Percentiles rank a stretch among this genome's conserved stretches.
Evolutionary conservation across 1,284 basidiomycete genomes (phyloP).

Genomic region (Ceratobasidium theobromae): DNA sequence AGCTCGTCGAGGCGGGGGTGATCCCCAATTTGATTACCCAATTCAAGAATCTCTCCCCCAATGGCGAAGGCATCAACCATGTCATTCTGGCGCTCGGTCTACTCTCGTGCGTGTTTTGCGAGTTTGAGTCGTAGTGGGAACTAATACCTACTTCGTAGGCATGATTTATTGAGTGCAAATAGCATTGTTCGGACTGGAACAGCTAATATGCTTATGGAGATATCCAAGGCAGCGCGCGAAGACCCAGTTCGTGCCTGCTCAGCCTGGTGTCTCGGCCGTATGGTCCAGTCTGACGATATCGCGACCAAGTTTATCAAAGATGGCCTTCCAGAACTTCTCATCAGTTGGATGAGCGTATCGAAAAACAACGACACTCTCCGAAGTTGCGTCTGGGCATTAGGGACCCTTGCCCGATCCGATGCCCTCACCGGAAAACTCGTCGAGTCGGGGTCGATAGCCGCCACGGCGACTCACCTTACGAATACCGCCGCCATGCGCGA

Average conservation of each 20-base stretch:
- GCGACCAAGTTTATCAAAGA: slow-evolving; percentile 24
- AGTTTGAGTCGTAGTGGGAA: too few species aligned
- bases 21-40: slow-evolving; percentile 32
- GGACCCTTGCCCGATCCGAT: slow-evolving; percentile 16
- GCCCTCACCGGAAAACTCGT: slow-evolving; percentile 15
- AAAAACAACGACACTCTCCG: slow-evolving; percentile 9
- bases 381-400: slow-evolving; percentile 20
- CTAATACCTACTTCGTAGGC: slow-evolving; percentile 9
- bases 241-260: slow-evolving; percentile 18
- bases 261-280: slow-evolving; percentile 20
- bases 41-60: slow-evolving; percentile 21
- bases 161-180: slow-evolving; percentile 35
- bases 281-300: slow-evolving; percentile 23
- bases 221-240: slow-evolving; percentile 19
- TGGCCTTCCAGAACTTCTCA: slow-evolving; percentile 27
- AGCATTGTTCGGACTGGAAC: slow-evolving; percentile 34
- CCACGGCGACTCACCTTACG: slow-evolving; percentile 9
- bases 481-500: background rate
- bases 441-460: slow-evolving; percentile 1
- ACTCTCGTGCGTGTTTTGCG: slow-evolving; percentile 35
- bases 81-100: slow-evolving; percentile 34
- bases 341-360: slow-evolving; percentile 20
- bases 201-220: slow-evolving; percentile 30
- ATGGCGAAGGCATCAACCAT: slow-evolving; percentile 26
- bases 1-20: slow-evolving; percentile 33